Evolutionary conservation across 192 early-diverging fungal genomes (phyloP).

Genomic region (Podila epigama): DNA sequence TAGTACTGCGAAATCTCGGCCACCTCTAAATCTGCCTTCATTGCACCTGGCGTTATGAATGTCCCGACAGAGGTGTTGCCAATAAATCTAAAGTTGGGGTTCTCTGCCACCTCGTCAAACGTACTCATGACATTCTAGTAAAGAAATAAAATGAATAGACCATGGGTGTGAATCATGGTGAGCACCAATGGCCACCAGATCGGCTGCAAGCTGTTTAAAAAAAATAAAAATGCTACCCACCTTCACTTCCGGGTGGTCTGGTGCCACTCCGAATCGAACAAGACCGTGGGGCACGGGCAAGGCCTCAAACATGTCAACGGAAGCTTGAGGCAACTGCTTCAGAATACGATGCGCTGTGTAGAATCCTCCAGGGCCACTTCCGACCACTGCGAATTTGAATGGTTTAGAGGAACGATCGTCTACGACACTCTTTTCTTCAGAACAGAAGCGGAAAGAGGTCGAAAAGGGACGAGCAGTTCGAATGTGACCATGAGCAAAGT

Average conservation of each 20-base stretch:
- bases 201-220: too few species aligned
- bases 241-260: slow-evolving; percentile 98
- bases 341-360: slow-evolving; percentile 87
- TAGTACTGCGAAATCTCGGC: slow-evolving; percentile 66
- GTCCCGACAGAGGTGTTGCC: slow-evolving; percentile 81
- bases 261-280: slow-evolving; percentile 94
- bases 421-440: not conserved
- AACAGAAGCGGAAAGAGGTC: not conserved
- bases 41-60: slow-evolving; percentile 18
- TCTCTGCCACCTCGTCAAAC: slow-evolving; percentile 79
- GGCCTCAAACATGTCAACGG: slow-evolving; percentile 87
- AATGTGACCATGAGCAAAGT: too few species aligned
- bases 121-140: slow-evolving; percentile 88
- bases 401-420: slow-evolving; percentile 7
- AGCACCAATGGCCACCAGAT: too few species aligned
- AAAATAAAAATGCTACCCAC: too few species aligned
- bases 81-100: slow-evolving; percentile 76
- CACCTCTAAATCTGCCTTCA: slow-evolving; percentile 49
- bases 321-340: slow-evolving; percentile 56
- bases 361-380: slow-evolving; percentile 88
- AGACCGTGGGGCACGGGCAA: slow-evolving; percentile 89
- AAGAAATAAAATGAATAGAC: too few species aligned
- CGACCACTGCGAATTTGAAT: slow-evolving; percentile 71
- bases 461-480: slow-evolving; percentile 20
- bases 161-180: not conserved